These are phyloP conservation scores for Bryoerythrophyllum caledonicum DNA, from an alignment of 225 moss, liverwort and hornwort genomes.

Conservation along the genomic window DNA sequence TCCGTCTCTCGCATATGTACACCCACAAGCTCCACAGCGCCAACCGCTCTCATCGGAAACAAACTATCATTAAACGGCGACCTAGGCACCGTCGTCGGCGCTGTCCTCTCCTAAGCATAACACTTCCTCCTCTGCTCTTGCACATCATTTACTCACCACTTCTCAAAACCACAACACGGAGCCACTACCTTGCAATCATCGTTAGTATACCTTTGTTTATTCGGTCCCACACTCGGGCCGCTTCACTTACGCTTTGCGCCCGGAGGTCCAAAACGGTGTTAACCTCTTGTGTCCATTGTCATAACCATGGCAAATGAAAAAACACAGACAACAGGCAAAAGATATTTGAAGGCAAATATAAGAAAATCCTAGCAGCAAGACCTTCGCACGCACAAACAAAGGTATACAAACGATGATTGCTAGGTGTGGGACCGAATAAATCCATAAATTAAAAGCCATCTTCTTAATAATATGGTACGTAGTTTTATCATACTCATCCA, in stretches of 20 bases:
- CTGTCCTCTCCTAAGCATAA: conserved; percentile 47
- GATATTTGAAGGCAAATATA: neutral
- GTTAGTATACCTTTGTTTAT: conserved; percentile 32
- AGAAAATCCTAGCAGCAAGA: conserved; percentile 9
- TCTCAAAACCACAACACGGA: no score
- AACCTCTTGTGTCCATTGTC: conserved; percentile 23
- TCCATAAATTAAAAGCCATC: no score
- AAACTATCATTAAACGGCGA: conserved; percentile 78
- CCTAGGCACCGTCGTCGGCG: conserved; percentile 60
- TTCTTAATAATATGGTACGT: neutral
- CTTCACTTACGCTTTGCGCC: conserved; percentile 37
- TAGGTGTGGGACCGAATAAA: no score
- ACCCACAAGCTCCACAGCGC: conserved; percentile 25
- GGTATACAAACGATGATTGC: no score
- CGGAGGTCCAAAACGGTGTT: neutral
- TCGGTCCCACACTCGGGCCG: conserved; percentile 21
- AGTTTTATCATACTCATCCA: neutral
- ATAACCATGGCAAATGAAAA: conserved; percentile 17
- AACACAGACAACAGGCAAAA: neutral
- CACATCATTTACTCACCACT: conserved; percentile 44
- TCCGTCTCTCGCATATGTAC: conserved; percentile 16
- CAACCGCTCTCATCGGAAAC: conserved; percentile 68
- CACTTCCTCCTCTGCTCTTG: conserved; percentile 44
- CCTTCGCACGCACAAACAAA: neutral
- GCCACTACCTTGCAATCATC: conserved; percentile 8